Conservation (phyloP, 176 grass and related monocot species). For the Dactylis glomerata region DNA sequence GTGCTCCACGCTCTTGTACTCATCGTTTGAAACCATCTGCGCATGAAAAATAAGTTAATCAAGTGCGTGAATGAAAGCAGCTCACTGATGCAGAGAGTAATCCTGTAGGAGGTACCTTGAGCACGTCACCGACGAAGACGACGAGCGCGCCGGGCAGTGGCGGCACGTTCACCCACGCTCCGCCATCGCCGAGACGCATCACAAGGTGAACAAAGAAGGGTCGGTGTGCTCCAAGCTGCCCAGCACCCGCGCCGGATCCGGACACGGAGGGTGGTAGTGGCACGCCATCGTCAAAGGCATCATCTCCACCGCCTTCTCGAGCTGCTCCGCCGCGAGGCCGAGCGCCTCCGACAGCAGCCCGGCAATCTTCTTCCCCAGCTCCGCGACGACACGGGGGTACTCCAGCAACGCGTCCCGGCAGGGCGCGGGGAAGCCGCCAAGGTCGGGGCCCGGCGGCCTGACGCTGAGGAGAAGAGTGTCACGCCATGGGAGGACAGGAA, state of each 20-base stretch:
- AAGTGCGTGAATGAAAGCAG: background rate
- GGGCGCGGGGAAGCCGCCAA: too few species aligned
- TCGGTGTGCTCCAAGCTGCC: conserved; percentile 46
- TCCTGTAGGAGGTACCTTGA: conserved; percentile 23
- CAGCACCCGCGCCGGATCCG: conserved; percentile 28
- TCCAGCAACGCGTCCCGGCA: conserved; percentile 22
- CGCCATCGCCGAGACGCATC: background rate
- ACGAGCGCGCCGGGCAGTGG: conserved; percentile 31
- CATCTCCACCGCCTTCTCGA: conserved; percentile 32
- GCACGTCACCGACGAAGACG: conserved; percentile 43
- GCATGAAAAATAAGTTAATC: background rate
- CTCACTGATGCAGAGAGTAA: too few species aligned
- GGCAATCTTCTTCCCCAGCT: conserved; percentile 17
- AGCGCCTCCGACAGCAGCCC: conserved; percentile 48
- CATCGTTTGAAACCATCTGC: conserved; percentile 46
- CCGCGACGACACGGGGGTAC: conserved; percentile 22
- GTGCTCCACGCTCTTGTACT: conserved; percentile 42
- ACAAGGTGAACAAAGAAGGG: conserved; percentile 39
- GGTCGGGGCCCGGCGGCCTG: too few species aligned
- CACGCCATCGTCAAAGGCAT: conserved; percentile 40
- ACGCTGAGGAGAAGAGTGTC: too few species aligned
- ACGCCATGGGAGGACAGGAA: too few species aligned
- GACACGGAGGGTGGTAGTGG: conserved; percentile 62
- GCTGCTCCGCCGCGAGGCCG: conserved; percentile 9
- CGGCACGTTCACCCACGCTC: conserved; percentile 33